These are phyloP conservation scores for Nigrospora oryzae DNA, from an alignment of 2,329 filamentous ascomycete species.

Conservation along the genomic window DNA sequence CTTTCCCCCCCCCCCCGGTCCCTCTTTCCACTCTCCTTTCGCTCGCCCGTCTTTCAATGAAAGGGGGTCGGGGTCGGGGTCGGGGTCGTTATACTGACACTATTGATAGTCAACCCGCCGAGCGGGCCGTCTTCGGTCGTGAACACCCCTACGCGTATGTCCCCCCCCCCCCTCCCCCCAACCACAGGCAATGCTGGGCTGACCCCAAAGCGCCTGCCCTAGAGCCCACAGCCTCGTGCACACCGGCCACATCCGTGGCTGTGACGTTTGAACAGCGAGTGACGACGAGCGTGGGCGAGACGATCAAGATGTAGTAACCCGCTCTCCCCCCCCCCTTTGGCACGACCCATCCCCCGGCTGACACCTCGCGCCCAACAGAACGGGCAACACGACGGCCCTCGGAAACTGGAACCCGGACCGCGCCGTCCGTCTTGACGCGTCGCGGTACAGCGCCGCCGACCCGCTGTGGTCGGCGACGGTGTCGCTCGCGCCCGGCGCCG, in stretches of 20 bases:
- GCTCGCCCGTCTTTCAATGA: too few species aligned
- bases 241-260: conserved; percentile 18
- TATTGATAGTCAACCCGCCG: too few species aligned
- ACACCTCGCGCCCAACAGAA: background rate
- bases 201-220: too few species aligned
- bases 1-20: too few species aligned
- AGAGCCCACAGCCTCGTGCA: background rate
- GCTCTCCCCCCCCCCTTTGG: conserved; percentile 15
- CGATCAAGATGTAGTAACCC: conserved; percentile 37
- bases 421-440: conserved; percentile 37
- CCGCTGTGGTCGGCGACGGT: conserved; percentile 42
- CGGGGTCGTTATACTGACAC: too few species aligned
- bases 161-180: too few species aligned
- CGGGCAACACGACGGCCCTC: conserved; percentile 23
- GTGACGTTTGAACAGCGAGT: conserved; percentile 39
- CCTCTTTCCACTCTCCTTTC: too few species aligned
- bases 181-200: too few species aligned
- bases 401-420: conserved; percentile 39
- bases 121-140: too few species aligned
- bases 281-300: conserved; percentile 34
- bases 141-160: too few species aligned
- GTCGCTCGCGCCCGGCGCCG: conserved; percentile 33
- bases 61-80: too few species aligned
- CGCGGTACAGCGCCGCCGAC: conserved; percentile 37
- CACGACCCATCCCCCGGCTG: too few species aligned